A percentile compares a stretch with the other conserved stretches of the same genome.
These are phyloP conservation scores for Linnemannia elongata DNA, from an alignment of 192 early-diverging fungal genomes.

Conservation along the genomic window DNA sequence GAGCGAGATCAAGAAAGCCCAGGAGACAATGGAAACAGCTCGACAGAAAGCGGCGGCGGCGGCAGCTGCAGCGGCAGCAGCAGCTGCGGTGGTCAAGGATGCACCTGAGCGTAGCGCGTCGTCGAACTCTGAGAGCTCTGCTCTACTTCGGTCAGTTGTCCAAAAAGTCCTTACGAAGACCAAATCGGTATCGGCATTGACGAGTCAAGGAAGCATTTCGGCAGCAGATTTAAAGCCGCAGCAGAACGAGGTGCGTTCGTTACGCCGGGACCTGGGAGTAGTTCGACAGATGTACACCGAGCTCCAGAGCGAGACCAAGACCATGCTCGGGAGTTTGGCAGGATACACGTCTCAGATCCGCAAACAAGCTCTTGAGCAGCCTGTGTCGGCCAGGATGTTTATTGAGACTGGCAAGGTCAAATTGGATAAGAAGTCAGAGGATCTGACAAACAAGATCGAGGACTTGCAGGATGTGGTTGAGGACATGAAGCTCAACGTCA, in stretches of 20 bases:
- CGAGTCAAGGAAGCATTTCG: constrained; percentile 12
- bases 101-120: neutral
- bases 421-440: constrained; percentile 63
- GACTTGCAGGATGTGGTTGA: constrained; percentile 75
- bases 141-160: constrained; percentile 8
- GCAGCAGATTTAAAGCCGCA: constrained; percentile 46
- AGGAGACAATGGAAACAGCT: constrained; percentile 13
- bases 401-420: constrained; percentile 69
- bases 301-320: constrained; percentile 57
- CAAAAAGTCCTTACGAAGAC: constrained; percentile 27
- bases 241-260: constrained; percentile 52
- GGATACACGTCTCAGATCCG: constrained; percentile 45
- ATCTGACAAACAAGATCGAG: constrained; percentile 65
- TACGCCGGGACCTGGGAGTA: constrained; percentile 59
- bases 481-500: constrained; percentile 77
- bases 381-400: constrained; percentile 53
- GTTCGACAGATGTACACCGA: constrained; percentile 64
- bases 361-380: constrained; percentile 34
- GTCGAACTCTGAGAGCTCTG: constrained; percentile 7
- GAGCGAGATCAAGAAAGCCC: constrained; percentile 47
- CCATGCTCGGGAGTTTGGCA: constrained; percentile 53
- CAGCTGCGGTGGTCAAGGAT: neutral
- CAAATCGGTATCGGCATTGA: neutral
- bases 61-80: too few species aligned
- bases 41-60: constrained; percentile 16